phyloP scores from a whole-genome alignment of 2,329 filamentous ascomycete species.

The Epichloe scottii region DNA sequence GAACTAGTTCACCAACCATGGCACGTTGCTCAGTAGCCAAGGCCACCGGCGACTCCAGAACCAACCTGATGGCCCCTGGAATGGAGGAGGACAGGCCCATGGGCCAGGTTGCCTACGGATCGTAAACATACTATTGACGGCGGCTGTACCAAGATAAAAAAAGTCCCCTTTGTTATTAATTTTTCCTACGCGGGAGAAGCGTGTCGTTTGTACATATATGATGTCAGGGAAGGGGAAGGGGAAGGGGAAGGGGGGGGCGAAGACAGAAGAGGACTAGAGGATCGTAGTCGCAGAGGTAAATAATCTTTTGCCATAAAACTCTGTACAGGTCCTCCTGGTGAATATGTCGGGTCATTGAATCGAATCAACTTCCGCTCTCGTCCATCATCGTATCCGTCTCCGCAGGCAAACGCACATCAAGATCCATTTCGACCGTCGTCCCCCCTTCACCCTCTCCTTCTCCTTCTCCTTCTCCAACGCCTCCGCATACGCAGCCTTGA shows the following conservation, averaged over 20 bases:
- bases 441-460: constrained; percentile 4
- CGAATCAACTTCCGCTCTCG: background rate
- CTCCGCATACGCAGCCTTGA: constrained; percentile 9
- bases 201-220: constrained; percentile 27
- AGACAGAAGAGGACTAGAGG: background rate
- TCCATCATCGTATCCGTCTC: background rate
- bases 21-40: constrained; percentile 92
- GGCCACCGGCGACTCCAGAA: constrained; percentile 65
- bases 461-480: constrained; percentile 13
- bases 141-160: constrained; percentile 24
- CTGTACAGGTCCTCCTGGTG: background rate
- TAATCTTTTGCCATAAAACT: constrained; percentile 7
- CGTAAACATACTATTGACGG: constrained; percentile 22
- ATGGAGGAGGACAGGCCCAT: constrained; percentile 49
- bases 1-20: constrained; percentile 86
- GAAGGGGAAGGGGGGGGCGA: background rate
- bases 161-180: constrained; percentile 18
- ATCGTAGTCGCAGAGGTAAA: constrained; percentile 8
- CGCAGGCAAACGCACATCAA: too few relatives aligned
- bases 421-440: background rate
- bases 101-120: constrained; percentile 48
- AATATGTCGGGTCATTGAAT: background rate
- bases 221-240: constrained; percentile 13
- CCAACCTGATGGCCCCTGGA: constrained; percentile 67
- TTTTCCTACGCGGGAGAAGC: constrained; percentile 10